Base-by-base conservation (phyloP, 2,329 filamentous ascomycete genomes). In the Paraconiothyrium brasiliense region DNA sequence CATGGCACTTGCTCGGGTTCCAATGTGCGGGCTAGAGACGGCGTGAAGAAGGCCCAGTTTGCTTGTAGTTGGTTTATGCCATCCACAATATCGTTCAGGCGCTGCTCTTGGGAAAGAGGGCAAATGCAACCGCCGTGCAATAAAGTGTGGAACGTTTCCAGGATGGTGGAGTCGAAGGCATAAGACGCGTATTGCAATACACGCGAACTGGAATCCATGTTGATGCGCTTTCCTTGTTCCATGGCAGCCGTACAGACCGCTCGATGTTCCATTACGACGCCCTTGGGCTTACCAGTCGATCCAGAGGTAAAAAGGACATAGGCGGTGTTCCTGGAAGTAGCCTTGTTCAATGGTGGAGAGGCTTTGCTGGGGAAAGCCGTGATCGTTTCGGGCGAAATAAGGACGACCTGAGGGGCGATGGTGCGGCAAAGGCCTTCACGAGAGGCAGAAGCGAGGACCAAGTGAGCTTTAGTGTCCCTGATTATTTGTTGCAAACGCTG, bases 71-170 rank as follows among this genome's bases (percentile, higher is more conserved):
- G 41, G 6, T 80, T 79, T 34, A 89, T 84, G 0, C 81, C 82
- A 1, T 80, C 83, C 1, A 80, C 75, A 3, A 89, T 77, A 57
- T 87, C 82, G 57, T 83, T 81, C 71, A 16, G 84, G 77, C 58
- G 87, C 83, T 5, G 81, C 72, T 1, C 83, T 77, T 6, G 83
- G 82, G 0, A 67, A 9, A 88, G 87, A 0, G 89, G 79, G 61
- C 87, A 89, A 3, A 90, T 79, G 58, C 85, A 88, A 0, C 84
- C 87, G 20, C 88, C 88, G 14, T 83, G 77, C 9, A 85, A 79
- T 2, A 90, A 76, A 0, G 85, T 83, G 0, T 84, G 83, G 60
- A 88, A 82, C 1, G 86, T 83, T 65, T 88, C 86, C 1, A 83
- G 70, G 27, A 88, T 74, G 46, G 83, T 82, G 14, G 85, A 81